phyloP scores from a whole-genome alignment of 2,329 filamentous ascomycete species.

The Colletotrichum incanum region DNA sequence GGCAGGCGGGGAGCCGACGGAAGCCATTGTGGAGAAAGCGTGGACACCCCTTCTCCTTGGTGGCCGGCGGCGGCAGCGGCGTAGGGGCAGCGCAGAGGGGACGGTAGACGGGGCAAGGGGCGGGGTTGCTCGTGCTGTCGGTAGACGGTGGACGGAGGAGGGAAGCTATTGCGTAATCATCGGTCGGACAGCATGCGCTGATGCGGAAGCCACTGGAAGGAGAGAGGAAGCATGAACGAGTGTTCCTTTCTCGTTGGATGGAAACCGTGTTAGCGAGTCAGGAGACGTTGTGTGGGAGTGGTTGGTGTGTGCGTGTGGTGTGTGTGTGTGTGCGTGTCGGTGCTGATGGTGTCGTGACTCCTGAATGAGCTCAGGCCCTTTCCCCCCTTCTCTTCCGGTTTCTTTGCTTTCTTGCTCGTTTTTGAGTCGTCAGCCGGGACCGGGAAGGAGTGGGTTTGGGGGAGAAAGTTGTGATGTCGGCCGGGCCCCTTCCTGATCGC shows the following conservation, averaged over 20 bases:
- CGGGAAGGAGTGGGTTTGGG: background rate
- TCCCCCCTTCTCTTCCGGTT: background rate
- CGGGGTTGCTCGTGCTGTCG: background rate
- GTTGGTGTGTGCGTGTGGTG: background rate
- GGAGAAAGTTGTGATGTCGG: slow-evolving; percentile 11
- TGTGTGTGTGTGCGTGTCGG: background rate
- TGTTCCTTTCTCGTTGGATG: background rate
- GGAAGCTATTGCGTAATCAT: slow-evolving; percentile 42
- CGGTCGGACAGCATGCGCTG: slow-evolving; percentile 22
- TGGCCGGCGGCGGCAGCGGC: slow-evolving; percentile 19
- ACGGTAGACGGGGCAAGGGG: slow-evolving; percentile 3
- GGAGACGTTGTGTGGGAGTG: background rate
- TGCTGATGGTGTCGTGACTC: slow-evolving; percentile 9
- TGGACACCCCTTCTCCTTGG: slow-evolving; percentile 6
- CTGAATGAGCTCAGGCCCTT: slow-evolving; percentile 1
- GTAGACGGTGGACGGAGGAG: slow-evolving; percentile 17
- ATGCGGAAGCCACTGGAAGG: background rate
- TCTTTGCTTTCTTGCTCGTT: background rate
- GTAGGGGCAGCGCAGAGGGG: slow-evolving; percentile 4
- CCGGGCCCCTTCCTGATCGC: slow-evolving; percentile 19
- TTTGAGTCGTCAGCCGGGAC: background rate
- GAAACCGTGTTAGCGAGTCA: slow-evolving; percentile 5
- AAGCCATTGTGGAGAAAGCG: slow-evolving; percentile 43
- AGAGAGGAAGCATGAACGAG: background rate
- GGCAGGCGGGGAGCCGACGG: slow-evolving; percentile 44